Evolutionary conservation across 768 basidiomycete species (phyloP), one percentile per base, ranked within the genome.

Genomic region (Phlebiopsis flavidoalba): DNA sequence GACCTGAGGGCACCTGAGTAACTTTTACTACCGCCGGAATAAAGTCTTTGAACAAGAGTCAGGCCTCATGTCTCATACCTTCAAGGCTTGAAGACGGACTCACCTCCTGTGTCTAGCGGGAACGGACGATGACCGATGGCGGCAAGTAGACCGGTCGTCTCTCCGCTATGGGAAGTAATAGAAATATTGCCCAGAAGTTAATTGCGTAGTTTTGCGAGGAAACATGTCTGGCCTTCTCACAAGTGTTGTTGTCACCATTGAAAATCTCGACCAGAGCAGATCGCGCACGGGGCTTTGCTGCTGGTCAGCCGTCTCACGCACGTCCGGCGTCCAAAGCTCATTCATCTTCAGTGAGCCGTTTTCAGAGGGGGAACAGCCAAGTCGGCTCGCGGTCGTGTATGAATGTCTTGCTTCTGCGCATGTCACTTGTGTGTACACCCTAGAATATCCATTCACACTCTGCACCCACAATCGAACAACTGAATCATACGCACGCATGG

Each of bases 391-490:
- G 58, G 14, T 35, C 48, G 22, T 50, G 48, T 17, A 59, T 59
- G 35, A 50, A 59, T 19, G 58, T 52, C 48, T 59, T 35, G 31
- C n/a, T 48, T 8, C 48, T 17, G 58, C 58, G 58, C 48, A 33
- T 59, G 22, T 59, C 58, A 22, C 58, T 49, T 3, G 58, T 59
- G 48, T 59, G 58, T 12, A 59, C 58, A n/a, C 58, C 58, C 58
- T 59, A 21, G 24, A 19, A 22, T 12, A 5, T 12, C 5, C 19
- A 8, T 8, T 46, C 45, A 46, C 5, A 22, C 22, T 14, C 45
- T 40, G 17, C 17, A 31, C 10, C 45, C 11, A 12, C 5, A 35
- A n/a, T 15, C 24, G 31, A 54, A n/a, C n/a, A 10, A 14, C 6
- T 43, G 35, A 59, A 17, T 24, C 22, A 2, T 37, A 59, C 58